Base-by-base conservation (phyloP, 768 basidiomycete genomes). In the Naganishia vishniacii region DNA sequence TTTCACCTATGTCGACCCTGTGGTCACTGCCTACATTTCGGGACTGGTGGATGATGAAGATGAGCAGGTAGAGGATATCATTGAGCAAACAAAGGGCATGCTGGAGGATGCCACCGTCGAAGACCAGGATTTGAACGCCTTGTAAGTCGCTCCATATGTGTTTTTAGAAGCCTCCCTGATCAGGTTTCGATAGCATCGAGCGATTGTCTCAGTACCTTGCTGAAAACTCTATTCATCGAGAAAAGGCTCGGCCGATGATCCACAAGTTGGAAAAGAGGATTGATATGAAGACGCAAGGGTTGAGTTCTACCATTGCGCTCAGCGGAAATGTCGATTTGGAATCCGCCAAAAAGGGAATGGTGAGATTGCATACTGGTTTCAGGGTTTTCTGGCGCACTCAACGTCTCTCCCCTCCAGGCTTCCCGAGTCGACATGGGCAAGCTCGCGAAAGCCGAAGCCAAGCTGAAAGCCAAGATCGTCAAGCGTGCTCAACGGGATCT, bases 381-480 rank as follows among this genome's bases (percentile, higher is more conserved):
- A n/a, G 49, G 37, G 31, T 41, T 29, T 44, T 23, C n/a, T 4
- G 11, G 25, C 29, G 11, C 61, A 16, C 26, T 18, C 40, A n/a
- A 3, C 15, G 34, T 26, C 8, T 13, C 20, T 6, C 23, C 15
- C 23, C 32, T 8, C 28, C 28, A 70, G 70, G 78, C 78, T 4
- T 76, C 75, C 44, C 71, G 78, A 56, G 78, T 78, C 47, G 78
- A 78, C 61, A 68, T 78, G 25, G 72, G 67, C 40, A 78, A 78
- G 64, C 69, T 78, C 15, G 72, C 76, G 62, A 99, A 99, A 86
- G 97, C 97, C 88, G 95, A 99, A 78, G 91, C 91, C 0, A 99
- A 99, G 77, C 20, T 59, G 1, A 64, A 70, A 88, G 91, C 91
- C 29, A 99, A 99, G 78, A 93, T 97, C 68, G 92, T 97, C 79